These are phyloP conservation scores for Lachancea meyersii DNA, from an alignment of 805 yeast genomes.

Conservation along the genomic window DNA sequence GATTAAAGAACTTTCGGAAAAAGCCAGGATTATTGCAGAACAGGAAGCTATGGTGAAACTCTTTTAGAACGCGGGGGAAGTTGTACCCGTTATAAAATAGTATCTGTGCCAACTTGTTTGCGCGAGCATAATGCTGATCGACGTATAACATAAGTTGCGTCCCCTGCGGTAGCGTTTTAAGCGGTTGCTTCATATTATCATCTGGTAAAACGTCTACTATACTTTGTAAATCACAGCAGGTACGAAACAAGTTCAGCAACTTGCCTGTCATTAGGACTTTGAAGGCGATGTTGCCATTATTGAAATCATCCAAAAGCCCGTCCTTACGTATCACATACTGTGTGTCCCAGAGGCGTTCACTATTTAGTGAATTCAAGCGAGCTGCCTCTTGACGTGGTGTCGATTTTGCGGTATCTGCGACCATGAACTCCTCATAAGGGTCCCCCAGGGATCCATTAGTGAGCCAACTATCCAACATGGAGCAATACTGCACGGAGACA, in stretches of 20 bases:
- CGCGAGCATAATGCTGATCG: conserved; percentile 54
- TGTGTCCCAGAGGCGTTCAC: conserved; percentile 67
- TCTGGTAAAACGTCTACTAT: not conserved
- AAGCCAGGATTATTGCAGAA: conserved; percentile 26
- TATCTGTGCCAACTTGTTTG: conserved; percentile 55
- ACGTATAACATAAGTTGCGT: conserved; percentile 49
- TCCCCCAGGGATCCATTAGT: conserved; percentile 67
- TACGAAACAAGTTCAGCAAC: conserved; percentile 55
- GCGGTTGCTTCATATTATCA: conserved; percentile 1
- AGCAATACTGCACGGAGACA: conserved; percentile 57
- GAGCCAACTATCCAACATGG: conserved; percentile 76
- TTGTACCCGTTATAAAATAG: conserved; percentile 57
- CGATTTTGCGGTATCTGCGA: conserved; percentile 37
- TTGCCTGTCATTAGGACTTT: conserved; percentile 80
- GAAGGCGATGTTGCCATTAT: conserved; percentile 45
- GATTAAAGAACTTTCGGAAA: conserved; percentile 18
- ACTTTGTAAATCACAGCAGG: conserved; percentile 22
- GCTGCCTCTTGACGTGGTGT: conserved; percentile 8
- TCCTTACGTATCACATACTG: conserved; percentile 69
- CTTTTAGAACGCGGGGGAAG: conserved; percentile 41
- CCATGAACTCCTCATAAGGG: conserved; percentile 74
- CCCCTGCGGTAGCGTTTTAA: conserved; percentile 23
- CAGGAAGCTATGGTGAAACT: conserved; percentile 54
- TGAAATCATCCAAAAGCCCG: conserved; percentile 65
- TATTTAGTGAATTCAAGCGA: conserved; percentile 26